Percentiles rank a stretch among this genome's conserved stretches.
Conservation (phyloP, 2,329 filamentous ascomycete species). For the Fusarium robinianum region DNA sequence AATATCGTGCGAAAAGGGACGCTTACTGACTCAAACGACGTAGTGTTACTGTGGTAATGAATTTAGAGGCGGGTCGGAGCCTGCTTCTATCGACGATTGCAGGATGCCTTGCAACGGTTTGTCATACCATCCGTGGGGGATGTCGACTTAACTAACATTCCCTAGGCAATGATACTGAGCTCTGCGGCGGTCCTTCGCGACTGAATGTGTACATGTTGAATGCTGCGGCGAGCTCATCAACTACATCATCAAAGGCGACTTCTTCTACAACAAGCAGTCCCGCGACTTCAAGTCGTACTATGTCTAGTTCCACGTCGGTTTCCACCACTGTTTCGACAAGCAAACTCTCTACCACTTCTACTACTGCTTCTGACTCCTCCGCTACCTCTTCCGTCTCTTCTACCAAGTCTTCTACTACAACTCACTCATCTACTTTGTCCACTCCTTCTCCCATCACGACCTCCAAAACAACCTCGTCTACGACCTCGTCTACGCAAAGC, state of each 20-base stretch:
- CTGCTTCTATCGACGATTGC: slow-evolving; percentile 40
- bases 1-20: fast-evolving
- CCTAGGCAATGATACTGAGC: slow-evolving; percentile 42
- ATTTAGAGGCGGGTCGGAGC: slow-evolving; percentile 35
- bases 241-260: slow-evolving; percentile 4
- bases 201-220: slow-evolving; percentile 44
- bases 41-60: slow-evolving; percentile 46
- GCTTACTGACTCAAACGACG: neutral
- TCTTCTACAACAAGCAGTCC: neutral
- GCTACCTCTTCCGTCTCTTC: no score
- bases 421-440: slow-evolving; percentile 28
- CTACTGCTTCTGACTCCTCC: no score
- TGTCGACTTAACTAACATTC: slow-evolving; percentile 4
- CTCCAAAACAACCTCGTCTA: slow-evolving; percentile 20
- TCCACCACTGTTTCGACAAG: no score
- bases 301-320: no score
- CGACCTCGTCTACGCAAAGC: slow-evolving; percentile 29
- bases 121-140: neutral
- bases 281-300: no score
- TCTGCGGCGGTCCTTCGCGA: slow-evolving; percentile 42
- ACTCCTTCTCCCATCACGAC: slow-evolving; percentile 31
- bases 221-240: slow-evolving; percentile 3
- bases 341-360: no score
- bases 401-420: neutral
- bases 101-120: slow-evolving; percentile 42